These are phyloP conservation scores for Luffa acutangula DNA, from an alignment of 306 rosid genomes.

Conservation along the genomic window DNA sequence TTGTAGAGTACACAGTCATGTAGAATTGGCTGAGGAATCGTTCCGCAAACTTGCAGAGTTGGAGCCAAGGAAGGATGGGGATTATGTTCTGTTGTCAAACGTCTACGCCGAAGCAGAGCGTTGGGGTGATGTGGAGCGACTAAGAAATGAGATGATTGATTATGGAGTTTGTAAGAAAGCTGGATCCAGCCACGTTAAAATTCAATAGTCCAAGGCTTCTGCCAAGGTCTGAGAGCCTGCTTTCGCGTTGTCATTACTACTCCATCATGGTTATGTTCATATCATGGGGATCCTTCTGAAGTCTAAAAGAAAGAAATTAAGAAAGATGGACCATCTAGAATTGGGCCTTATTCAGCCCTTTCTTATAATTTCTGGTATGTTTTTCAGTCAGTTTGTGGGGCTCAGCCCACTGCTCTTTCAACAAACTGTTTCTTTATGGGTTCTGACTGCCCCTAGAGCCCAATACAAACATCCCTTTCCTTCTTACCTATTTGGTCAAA, in stretches of 20 bases:
- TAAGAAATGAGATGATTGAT: slow-evolving; percentile 40
- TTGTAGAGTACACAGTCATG: slow-evolving; percentile 40
- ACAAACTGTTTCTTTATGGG: neutral
- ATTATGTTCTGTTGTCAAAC: slow-evolving; percentile 55
- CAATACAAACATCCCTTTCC: neutral
- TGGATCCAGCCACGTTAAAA: slow-evolving; percentile 43
- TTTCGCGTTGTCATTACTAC: neutral
- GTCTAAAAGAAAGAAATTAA: neutral
- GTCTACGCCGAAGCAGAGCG: slow-evolving; percentile 51
- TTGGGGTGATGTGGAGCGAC: slow-evolving; percentile 52
- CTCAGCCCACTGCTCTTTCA: neutral
- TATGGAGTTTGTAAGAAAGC: slow-evolving; percentile 32
- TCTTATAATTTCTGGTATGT: neutral
- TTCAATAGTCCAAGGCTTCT: slow-evolving; percentile 3
- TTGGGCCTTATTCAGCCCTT: neutral
- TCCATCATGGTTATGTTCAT: neutral
- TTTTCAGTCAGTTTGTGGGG: neutral
- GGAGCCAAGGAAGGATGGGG: slow-evolving; percentile 40
- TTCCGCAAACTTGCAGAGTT: slow-evolving; percentile 40
- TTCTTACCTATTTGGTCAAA: neutral
- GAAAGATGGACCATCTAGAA: neutral
- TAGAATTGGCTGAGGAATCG: slow-evolving; percentile 44
- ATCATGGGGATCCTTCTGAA: neutral
- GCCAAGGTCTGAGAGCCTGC: neutral
- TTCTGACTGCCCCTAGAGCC: neutral